Percentiles rank a stretch among this genome's conserved stretches.
Conservation (phyloP, 2,329 filamentous ascomycete genomes). For the Aspergillus pseudoterreus region DNA sequence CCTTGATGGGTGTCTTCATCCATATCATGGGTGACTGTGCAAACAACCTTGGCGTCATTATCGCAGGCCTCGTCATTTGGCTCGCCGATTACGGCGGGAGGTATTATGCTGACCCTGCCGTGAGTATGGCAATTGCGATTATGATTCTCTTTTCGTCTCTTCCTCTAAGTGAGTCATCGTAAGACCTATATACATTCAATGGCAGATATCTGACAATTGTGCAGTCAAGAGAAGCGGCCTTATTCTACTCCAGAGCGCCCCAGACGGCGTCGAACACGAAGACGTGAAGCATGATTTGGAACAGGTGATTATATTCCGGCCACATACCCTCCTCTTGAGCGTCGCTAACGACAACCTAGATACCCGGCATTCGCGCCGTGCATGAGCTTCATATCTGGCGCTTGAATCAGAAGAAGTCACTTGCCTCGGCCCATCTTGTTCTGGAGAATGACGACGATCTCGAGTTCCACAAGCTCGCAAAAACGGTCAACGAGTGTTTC, state of each 20-base stretch:
- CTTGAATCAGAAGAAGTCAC: slow-evolving; percentile 62
- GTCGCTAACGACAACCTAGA: slow-evolving; percentile 34
- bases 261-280: slow-evolving; percentile 54
- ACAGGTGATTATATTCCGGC: slow-evolving; percentile 39
- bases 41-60: slow-evolving; percentile 73
- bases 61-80: slow-evolving; percentile 68
- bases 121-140: slow-evolving; percentile 66
- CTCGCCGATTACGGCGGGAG: slow-evolving; percentile 53
- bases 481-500: slow-evolving; percentile 62
- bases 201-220: neutral
- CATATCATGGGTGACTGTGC: slow-evolving; percentile 70
- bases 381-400: slow-evolving; percentile 71
- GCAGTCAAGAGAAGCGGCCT: slow-evolving; percentile 42
- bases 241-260: slow-evolving; percentile 65
- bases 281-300: slow-evolving; percentile 67
- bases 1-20: slow-evolving; percentile 66
- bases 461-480: slow-evolving; percentile 58
- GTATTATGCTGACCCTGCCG: slow-evolving; percentile 69
- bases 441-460: slow-evolving; percentile 55
- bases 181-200: neutral
- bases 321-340: neutral
- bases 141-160: slow-evolving; percentile 66
- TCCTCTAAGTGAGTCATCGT: slow-evolving; percentile 11
- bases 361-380: slow-evolving; percentile 61
- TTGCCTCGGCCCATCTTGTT: slow-evolving; percentile 65